phyloP scores from a whole-genome alignment of 139 green algal species.

The Gonium pectorale region DNA sequence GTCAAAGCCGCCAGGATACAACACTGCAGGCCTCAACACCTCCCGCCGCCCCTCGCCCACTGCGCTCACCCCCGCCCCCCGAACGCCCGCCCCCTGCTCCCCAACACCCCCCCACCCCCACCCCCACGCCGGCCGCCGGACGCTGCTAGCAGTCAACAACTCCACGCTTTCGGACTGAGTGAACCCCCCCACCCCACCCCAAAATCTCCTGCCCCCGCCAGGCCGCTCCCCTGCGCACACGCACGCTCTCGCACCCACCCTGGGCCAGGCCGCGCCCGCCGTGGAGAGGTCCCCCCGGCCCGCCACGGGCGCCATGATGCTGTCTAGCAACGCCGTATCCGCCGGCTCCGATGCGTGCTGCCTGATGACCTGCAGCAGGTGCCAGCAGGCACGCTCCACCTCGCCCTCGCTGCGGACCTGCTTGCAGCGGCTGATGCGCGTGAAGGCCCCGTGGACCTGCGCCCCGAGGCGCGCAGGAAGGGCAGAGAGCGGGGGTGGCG shows the following conservation, averaged over 20 bases:
- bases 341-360: background rate
- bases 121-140: no score
- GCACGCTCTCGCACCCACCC: conserved; percentile 1
- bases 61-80: no score
- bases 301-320: conserved; percentile 5
- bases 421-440: background rate
- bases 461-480: background rate
- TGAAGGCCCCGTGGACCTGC: conserved; percentile 31
- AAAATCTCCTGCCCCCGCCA: no score
- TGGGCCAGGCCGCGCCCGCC: conserved; percentile 24
- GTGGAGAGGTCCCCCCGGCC: conserved; percentile 20
- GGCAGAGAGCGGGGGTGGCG: no score
- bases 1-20: no score
- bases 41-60: no score
- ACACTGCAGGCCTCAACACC: no score
- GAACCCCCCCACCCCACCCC: background rate
- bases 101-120: no score
- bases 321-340: conserved; percentile 10
- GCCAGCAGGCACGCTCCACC: conserved; percentile 32
- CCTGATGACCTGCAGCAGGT: conserved; percentile 25
- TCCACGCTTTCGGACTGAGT: background rate
- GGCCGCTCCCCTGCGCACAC: no score
- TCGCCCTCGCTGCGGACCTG: conserved; percentile 4
- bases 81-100: no score
- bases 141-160: no score